Evolutionary conservation across 192 early-diverging fungal species (phyloP).

Genomic region (Linnemannia elongata): DNA sequence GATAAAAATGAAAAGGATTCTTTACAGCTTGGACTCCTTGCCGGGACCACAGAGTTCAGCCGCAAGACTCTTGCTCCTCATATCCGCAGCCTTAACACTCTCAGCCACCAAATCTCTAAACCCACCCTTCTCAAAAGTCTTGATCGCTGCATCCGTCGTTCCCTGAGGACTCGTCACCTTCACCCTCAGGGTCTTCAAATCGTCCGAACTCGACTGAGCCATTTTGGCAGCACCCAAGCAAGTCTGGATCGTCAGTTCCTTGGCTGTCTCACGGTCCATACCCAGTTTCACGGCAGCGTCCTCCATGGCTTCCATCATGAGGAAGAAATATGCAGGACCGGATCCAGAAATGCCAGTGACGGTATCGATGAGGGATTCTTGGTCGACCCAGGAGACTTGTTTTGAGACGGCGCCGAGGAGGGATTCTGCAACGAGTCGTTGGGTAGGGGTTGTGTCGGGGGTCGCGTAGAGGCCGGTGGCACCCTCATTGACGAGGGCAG

Average conservation of each 20-base stretch:
- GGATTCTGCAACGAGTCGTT: conserved; percentile 75
- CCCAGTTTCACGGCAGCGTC: conserved; percentile 84
- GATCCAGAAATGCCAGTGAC: conserved; percentile 92
- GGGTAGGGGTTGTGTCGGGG: conserved; percentile 65
- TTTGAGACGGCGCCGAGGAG: conserved; percentile 84
- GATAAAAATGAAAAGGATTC: not conserved
- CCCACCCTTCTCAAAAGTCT: conserved; percentile 75
- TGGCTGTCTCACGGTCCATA: conserved; percentile 77
- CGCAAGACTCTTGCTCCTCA: conserved; percentile 71
- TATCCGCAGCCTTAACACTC: conserved; percentile 76
- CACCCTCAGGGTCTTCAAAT: conserved; percentile 78
- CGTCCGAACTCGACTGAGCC: conserved; percentile 78
- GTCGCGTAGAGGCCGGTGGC: conserved; percentile 89
- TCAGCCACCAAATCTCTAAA: conserved; percentile 67
- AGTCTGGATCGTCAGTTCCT: conserved; percentile 89
- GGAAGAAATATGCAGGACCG: conserved; percentile 98
- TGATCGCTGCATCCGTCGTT: conserved; percentile 92
- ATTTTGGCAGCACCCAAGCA: conserved; percentile 92
- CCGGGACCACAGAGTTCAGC: conserved; percentile 17
- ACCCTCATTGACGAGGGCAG: conserved; percentile 88
- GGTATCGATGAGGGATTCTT: conserved; percentile 83
- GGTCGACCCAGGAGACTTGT: conserved; percentile 85
- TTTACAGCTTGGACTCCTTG: conserved; percentile 22
- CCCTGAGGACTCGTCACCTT: conserved; percentile 96
- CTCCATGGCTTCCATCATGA: conserved; percentile 91